These are phyloP conservation scores for Sphaerostilbella broomeana DNA, from an alignment of 2,329 filamentous ascomycete genomes.

Conservation along the genomic window DNA sequence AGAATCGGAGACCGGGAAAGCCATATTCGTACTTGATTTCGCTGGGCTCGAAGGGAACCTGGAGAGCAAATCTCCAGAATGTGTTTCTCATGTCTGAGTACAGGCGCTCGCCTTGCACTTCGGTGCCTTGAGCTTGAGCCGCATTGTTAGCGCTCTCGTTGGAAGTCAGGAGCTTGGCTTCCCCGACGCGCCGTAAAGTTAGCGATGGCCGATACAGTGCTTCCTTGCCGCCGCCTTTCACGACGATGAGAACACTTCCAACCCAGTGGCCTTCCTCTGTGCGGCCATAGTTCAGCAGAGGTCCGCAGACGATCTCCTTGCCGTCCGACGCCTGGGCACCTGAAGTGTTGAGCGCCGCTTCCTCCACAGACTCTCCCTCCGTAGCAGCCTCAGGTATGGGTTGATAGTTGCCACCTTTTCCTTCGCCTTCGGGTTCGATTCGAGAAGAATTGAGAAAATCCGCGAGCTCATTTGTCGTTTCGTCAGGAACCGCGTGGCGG, in stretches of 20 bases:
- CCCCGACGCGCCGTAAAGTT: constrained; percentile 40
- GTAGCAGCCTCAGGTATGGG: constrained; percentile 44
- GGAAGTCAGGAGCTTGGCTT: constrained; percentile 16
- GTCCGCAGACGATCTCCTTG: constrained; percentile 62
- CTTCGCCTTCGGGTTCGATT: constrained; percentile 35
- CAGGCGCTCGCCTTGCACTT: constrained; percentile 42
- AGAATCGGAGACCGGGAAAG: constrained; percentile 59
- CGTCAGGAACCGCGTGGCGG: constrained; percentile 25
- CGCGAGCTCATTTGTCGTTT: constrained; percentile 45
- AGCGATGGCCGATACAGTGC: constrained; percentile 55
- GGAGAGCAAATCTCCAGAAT: constrained; percentile 88
- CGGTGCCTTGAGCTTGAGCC: constrained; percentile 37
- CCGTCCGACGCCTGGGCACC: constrained; percentile 33
- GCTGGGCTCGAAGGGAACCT: constrained; percentile 62
- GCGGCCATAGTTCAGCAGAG: constrained; percentile 69
- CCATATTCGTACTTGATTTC: constrained; percentile 77
- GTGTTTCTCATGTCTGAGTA: constrained; percentile 64
- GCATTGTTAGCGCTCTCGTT: constrained; percentile 22
- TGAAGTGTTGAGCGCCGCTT: constrained; percentile 11
- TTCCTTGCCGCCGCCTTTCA: constrained; percentile 59
- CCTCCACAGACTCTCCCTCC: constrained; percentile 17
- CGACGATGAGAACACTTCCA: constrained; percentile 80
- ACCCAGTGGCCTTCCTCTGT: constrained; percentile 71
- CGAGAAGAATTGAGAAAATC: constrained; percentile 51
- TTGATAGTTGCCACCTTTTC: constrained; percentile 32